Evolutionary conservation across 1,284 basidiomycete species (phyloP).

Genomic region (Rhodofomes roseus): DNA sequence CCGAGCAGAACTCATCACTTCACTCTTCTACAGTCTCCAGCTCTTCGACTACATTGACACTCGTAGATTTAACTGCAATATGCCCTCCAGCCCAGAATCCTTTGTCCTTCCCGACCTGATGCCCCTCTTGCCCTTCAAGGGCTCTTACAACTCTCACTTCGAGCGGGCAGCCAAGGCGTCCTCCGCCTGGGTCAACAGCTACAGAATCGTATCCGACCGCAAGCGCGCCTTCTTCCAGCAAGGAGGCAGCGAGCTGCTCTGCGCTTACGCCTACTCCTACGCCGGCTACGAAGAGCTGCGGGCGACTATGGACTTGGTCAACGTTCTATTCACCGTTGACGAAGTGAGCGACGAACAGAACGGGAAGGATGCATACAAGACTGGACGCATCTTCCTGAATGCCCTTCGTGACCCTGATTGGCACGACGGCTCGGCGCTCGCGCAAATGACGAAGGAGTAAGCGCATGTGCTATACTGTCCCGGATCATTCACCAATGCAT

Average conservation of each 20-base stretch:
- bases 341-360: constrained; percentile 68
- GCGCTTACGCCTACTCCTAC: constrained; percentile 59
- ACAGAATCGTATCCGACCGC: constrained; percentile 54
- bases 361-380: constrained; percentile 49
- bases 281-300: constrained; percentile 56
- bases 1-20: background rate
- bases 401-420: constrained; percentile 45
- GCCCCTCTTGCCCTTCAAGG: constrained; percentile 42
- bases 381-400: constrained; percentile 50
- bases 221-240: constrained; percentile 60
- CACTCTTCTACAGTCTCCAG: background rate
- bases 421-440: constrained; percentile 26
- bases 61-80: constrained; percentile 9
- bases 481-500: constrained; percentile 2
- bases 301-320: constrained; percentile 62
- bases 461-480: constrained; percentile 16
- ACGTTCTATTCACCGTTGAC: constrained; percentile 65
- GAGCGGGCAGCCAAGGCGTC: constrained; percentile 51
- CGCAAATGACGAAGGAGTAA: constrained; percentile 60
- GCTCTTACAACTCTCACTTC: constrained; percentile 51
- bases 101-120: constrained; percentile 59
- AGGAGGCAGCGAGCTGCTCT: constrained; percentile 58
- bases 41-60: no score
- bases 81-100: constrained; percentile 32
- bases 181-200: constrained; percentile 59